These are phyloP conservation scores for Apiospora rasikravindrae DNA, from an alignment of 2,329 filamentous ascomycete genomes.

Conservation along the genomic window DNA sequence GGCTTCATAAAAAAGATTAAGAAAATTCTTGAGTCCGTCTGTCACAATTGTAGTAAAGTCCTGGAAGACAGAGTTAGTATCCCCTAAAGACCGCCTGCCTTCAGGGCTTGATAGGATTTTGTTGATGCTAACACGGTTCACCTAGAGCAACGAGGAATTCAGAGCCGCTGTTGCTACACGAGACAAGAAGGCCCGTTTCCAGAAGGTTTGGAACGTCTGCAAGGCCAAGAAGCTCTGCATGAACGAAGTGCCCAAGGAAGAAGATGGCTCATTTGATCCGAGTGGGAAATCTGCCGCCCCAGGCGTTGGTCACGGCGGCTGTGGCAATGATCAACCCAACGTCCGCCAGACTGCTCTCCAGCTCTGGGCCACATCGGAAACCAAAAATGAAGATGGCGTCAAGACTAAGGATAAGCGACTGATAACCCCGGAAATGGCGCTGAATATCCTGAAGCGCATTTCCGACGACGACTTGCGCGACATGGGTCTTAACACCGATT, in stretches of 20 bases:
- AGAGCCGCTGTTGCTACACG: slow-evolving; percentile 80
- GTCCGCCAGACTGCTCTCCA: slow-evolving; percentile 88
- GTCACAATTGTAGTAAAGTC: slow-evolving; percentile 98
- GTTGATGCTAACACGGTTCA: slow-evolving; percentile 64
- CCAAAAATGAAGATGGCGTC: slow-evolving; percentile 76
- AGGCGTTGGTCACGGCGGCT: slow-evolving; percentile 80
- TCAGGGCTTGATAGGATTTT: slow-evolving; percentile 53
- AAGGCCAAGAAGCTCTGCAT: slow-evolving; percentile 88
- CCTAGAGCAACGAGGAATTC: slow-evolving; percentile 84
- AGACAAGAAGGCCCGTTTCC: slow-evolving; percentile 94
- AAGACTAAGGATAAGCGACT: slow-evolving; percentile 78
- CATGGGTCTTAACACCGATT: slow-evolving; percentile 92
- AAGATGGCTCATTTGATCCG: slow-evolving; percentile 71
- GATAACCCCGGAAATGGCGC: slow-evolving; percentile 83
- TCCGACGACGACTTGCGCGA: slow-evolving; percentile 79
- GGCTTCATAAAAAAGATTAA: slow-evolving; percentile 99
- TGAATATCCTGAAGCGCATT: slow-evolving; percentile 87
- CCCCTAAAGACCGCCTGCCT: slow-evolving; percentile 38
- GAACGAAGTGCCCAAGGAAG: slow-evolving; percentile 73
- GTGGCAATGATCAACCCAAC: slow-evolving; percentile 87
- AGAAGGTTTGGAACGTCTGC: slow-evolving; percentile 88
- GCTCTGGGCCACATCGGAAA: slow-evolving; percentile 77
- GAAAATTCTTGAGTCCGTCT: slow-evolving; percentile 98
- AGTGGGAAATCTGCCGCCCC: slow-evolving; percentile 58
- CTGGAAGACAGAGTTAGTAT: slow-evolving; percentile 97